Conservation (phyloP, 805 yeast species). For the Ogataea paraovalis region DNA sequence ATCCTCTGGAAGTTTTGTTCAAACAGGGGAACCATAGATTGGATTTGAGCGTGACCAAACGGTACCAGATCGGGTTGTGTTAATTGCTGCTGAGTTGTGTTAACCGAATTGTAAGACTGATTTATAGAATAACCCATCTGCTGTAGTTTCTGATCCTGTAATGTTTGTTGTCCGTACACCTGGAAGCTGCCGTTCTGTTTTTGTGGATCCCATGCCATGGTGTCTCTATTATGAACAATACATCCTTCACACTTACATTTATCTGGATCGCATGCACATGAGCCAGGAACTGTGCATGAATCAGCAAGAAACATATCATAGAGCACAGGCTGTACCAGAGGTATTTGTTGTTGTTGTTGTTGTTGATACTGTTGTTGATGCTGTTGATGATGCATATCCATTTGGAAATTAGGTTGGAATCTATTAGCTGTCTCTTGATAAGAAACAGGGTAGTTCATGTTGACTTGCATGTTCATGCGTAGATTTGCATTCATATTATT, state of each 20-base stretch:
- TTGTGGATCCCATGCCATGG: background rate
- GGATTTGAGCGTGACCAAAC: constrained; percentile 25
- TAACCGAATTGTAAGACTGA: background rate
- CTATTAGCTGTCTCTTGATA: background rate
- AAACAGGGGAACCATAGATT: constrained; percentile 12
- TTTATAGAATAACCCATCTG: background rate
- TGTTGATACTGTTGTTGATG: background rate
- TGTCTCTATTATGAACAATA: constrained; percentile 20
- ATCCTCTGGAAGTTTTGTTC: constrained; percentile 10
- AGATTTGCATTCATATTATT: background rate
- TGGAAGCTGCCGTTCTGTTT: background rate
- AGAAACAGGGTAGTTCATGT: background rate
- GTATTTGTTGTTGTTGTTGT: no score
- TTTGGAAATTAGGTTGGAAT: background rate
- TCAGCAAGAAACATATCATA: constrained; percentile 32
- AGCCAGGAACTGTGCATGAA: constrained; percentile 32
- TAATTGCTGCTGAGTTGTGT: background rate
- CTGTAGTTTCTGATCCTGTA: background rate
- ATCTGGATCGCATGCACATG: constrained; percentile 32
- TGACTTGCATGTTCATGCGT: background rate
- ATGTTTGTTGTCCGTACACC: background rate
- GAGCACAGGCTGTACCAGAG: constrained; percentile 3
- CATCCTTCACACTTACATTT: constrained; percentile 31
- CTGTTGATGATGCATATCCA: background rate
- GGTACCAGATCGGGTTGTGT: constrained; percentile 8